phyloP scores from a whole-genome alignment of 2,329 filamentous ascomycete species.

The Lasiodiplodia theobromae region DNA sequence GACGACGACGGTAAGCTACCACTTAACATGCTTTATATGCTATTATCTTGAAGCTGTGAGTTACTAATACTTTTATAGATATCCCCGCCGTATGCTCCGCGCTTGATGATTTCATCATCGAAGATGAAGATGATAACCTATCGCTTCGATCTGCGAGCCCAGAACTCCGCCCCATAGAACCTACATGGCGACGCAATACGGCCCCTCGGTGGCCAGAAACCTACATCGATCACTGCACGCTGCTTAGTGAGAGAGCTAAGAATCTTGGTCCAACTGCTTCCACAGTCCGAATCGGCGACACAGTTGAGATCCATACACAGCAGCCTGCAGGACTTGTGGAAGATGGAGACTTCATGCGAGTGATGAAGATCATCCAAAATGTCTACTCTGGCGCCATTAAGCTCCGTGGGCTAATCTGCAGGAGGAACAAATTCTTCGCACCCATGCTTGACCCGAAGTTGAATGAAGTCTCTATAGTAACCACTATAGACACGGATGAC shows the following conservation, averaged over 20 bases:
- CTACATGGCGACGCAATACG: background rate
- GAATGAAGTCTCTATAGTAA: background rate
- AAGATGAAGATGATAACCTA: too few relatives aligned
- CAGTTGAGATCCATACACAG: background rate
- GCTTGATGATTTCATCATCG: too few relatives aligned
- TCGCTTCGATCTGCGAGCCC: too few relatives aligned
- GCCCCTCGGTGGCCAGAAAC: background rate
- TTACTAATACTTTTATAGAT: too few relatives aligned
- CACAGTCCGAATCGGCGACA: background rate
- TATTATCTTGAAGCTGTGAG: too few relatives aligned
- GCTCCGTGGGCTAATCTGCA: background rate
- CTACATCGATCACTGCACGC: background rate
- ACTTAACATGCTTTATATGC: too few relatives aligned
- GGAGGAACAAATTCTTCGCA: background rate
- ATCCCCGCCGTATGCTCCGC: too few relatives aligned
- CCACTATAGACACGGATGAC: background rate
- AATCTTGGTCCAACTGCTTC: background rate
- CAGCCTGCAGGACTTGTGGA: background rate
- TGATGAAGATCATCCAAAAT: slow-evolving; percentile 1
- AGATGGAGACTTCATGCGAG: background rate
- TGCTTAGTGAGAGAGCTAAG: background rate
- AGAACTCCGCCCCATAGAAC: background rate
- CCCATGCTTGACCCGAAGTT: background rate
- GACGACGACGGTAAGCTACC: background rate
- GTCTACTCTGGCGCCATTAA: background rate